Base-by-base conservation (phyloP, 495 filamentous ascomycete species). In the Penicillium lividum region DNA sequence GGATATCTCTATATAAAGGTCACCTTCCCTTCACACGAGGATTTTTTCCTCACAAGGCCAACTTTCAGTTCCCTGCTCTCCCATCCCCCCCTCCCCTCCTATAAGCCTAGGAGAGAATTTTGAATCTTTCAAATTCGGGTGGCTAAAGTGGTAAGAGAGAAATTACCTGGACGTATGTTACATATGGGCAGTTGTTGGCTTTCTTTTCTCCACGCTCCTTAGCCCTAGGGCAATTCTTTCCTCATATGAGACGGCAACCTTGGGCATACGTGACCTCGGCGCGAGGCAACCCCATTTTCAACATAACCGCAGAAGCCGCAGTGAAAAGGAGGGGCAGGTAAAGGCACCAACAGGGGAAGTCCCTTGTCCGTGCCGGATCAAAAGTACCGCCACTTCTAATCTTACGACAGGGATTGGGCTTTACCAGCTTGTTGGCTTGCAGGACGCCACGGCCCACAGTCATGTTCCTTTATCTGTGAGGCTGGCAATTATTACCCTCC, bases 301-400 rank as follows among this genome's bases (percentile, higher is more conserved):
- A 27, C 30, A n/a, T 65, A 65, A 65, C 59, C 62, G 62, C 65
- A 65, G 62, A 52, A 54, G 63, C 59, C 65, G 65, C 56, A 46
- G 31, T 7, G 46, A 58, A 61, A 58, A 62, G 38, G 48, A 40
- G 5, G 13, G 13, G 25, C 13, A 52, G 27, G 28, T n/a, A 47
- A 27, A 25, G 27, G 44, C 44, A 47, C 44, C 15, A 28, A 49
- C 46, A 49, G 46, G 46, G 46, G 46, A 49, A 10, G 8, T 36
- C 18, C 31, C 30, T 28, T 52, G 49, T 38, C 31, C 31, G 49
- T 38, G n/a, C 13, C 42, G 4, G 22, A 25, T 4, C 46, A 28
- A 49, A 49, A 49, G 46, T 49, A 49, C 46, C 46, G 44, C 44
- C 44, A 47, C 44, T 13, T 28, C 25, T 47, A 22, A 28, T 47